phyloP scores from a whole-genome alignment of 495 filamentous ascomycete genomes.

The Aspergillus nanangensis region DNA sequence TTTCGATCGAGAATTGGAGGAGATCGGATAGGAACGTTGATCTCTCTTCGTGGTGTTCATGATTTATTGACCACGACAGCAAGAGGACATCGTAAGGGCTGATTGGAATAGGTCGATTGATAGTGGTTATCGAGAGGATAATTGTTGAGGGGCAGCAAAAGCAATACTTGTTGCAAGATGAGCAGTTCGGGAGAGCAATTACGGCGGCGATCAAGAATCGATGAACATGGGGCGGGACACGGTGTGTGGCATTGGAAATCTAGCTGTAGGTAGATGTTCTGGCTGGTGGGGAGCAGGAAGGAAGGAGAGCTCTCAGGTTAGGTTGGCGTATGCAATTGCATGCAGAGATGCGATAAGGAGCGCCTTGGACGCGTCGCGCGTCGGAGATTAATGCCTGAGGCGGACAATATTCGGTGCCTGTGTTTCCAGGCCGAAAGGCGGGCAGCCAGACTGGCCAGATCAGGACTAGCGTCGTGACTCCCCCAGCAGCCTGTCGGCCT shows the following conservation, averaged over 20 bases:
- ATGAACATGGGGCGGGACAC: too few relatives aligned
- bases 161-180: too few relatives aligned
- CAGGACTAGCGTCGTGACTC: conserved; percentile 32
- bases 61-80: conserved; percentile 3
- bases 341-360: conserved; percentile 19
- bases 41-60: conserved; percentile 25
- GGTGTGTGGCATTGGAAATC: too few relatives aligned
- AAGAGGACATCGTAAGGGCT: too few relatives aligned
- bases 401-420: conserved; percentile 13
- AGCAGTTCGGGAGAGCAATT: too few relatives aligned
- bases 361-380: conserved; percentile 34
- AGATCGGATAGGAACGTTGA: conserved; percentile 31
- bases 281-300: too few relatives aligned
- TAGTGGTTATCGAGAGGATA: too few relatives aligned
- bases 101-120: too few relatives aligned
- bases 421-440: conserved; percentile 22
- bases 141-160: too few relatives aligned
- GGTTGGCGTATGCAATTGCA: conserved; percentile 1
- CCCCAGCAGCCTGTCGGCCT: conserved; percentile 26
- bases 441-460: conserved; percentile 24
- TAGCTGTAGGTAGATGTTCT: not conserved
- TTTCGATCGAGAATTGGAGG: conserved; percentile 53
- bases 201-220: too few relatives aligned
- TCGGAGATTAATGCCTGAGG: conserved; percentile 26
- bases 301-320: not conserved